Evolutionary conservation across 169 alveolate genomes (phyloP).

Genomic region (Eimeria praecox): DNA sequence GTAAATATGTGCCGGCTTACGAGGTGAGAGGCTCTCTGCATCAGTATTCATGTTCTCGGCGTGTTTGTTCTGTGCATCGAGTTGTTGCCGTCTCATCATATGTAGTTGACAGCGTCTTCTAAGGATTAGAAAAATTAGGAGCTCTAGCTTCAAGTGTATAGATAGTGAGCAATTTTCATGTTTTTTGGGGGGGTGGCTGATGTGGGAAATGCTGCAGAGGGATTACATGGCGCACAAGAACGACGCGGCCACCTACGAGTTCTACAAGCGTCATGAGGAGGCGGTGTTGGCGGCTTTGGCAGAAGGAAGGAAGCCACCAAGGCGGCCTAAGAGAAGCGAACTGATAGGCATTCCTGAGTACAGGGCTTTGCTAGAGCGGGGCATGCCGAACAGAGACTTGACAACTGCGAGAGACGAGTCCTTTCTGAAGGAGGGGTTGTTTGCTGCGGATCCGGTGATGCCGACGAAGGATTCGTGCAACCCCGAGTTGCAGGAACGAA

Average conservation of each 20-base stretch:
- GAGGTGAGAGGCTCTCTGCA: slow-evolving; percentile 58
- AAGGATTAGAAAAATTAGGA: no score
- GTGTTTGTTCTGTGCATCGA: no score
- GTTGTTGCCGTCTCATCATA: no score
- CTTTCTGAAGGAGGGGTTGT: slow-evolving; percentile 70
- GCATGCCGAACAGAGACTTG: slow-evolving; percentile 64
- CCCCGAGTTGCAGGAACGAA: slow-evolving; percentile 48
- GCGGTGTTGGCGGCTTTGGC: slow-evolving; percentile 82
- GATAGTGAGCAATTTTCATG: no score
- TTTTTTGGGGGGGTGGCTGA: background rate
- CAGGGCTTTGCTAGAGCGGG: slow-evolving; percentile 61
- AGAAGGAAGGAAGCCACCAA: slow-evolving; percentile 80
- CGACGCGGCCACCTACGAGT: slow-evolving; percentile 78
- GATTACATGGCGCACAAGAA: slow-evolving; percentile 69
- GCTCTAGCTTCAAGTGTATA: no score
- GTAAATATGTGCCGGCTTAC: slow-evolving; percentile 88
- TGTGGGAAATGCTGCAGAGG: background rate
- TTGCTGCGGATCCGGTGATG: slow-evolving; percentile 76
- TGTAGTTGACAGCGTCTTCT: no score
- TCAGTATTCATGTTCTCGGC: no score
- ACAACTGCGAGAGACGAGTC: slow-evolving; percentile 55
- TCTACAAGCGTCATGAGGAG: slow-evolving; percentile 84
- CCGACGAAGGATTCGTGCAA: slow-evolving; percentile 73
- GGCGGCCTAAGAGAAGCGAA: slow-evolving; percentile 72
- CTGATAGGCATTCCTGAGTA: slow-evolving; percentile 55